phyloP scores from a whole-genome alignment of 441 rosid genomes.

The Erodium trifolium region DNA sequence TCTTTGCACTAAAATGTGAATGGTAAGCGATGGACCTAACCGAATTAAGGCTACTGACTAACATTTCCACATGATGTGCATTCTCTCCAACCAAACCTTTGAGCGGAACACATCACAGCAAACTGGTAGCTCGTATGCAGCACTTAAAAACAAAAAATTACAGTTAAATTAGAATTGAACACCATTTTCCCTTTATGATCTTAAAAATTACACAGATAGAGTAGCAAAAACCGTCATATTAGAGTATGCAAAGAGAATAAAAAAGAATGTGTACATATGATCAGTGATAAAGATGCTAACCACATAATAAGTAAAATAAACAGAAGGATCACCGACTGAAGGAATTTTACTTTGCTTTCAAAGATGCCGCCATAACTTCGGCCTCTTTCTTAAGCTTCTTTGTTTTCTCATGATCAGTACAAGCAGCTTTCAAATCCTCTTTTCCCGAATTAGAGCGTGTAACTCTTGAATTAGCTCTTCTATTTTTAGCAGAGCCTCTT shows the following conservation, averaged over 20 bases:
- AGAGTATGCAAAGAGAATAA: background rate
- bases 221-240: background rate
- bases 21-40: too few relatives aligned
- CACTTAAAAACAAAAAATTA: too few relatives aligned
- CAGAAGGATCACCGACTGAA: conserved; percentile 46
- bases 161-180: too few relatives aligned
- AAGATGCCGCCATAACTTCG: conserved; percentile 93
- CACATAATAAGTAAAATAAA: conserved; percentile 8
- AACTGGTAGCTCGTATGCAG: too few relatives aligned
- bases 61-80: too few relatives aligned
- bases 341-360: conserved; percentile 87
- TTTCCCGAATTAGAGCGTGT: conserved; percentile 76
- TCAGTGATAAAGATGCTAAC: background rate
- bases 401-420: conserved; percentile 93
- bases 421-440: conserved; percentile 90
- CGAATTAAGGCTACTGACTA: too few relatives aligned
- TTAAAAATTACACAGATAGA: background rate
- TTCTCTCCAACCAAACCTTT: too few relatives aligned
- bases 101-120: too few relatives aligned
- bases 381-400: conserved; percentile 99
- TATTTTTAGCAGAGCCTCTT: conserved; percentile 70
- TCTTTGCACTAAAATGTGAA: too few relatives aligned
- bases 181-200: too few relatives aligned
- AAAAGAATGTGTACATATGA: background rate
- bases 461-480: conserved; percentile 78